phyloP scores from a whole-genome alignment of 148 eudicot species.

The Dianthus caryophyllus region DNA sequence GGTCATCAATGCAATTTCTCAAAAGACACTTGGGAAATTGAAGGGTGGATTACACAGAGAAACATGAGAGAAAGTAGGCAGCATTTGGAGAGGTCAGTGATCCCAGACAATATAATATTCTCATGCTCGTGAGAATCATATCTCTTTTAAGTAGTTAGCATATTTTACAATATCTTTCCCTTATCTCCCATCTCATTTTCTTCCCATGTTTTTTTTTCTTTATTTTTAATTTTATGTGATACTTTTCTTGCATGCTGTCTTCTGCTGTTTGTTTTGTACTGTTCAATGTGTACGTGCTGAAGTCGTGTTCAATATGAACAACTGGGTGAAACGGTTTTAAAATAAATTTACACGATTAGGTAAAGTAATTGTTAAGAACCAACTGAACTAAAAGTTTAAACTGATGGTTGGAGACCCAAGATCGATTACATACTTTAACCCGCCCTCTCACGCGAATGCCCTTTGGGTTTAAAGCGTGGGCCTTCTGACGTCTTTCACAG shows the following conservation, averaged over 20 bases:
- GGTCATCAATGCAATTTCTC: not conserved
- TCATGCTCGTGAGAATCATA: conserved; percentile 25
- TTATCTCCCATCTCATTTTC: conserved; percentile 24
- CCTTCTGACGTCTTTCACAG: too few relatives aligned
- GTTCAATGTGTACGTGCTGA: not conserved
- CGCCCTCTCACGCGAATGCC: too few relatives aligned
- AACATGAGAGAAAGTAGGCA: conserved; percentile 11
- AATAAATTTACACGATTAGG: too few relatives aligned
- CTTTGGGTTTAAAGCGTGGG: too few relatives aligned
- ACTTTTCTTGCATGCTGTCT: conserved; percentile 5
- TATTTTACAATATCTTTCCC: conserved; percentile 33
- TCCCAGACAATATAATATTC: conserved; percentile 23
- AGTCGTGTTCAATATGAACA: not conserved
- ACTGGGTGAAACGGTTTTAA: too few relatives aligned
- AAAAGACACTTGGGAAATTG: conserved; percentile 15
- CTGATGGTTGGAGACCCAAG: too few relatives aligned
- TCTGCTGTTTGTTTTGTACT: conserved; percentile 11
- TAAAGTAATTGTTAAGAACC: too few relatives aligned
- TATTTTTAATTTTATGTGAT: not conserved
- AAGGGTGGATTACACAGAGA: not conserved
- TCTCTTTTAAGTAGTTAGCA: conserved; percentile 9
- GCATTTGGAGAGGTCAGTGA: conserved; percentile 23
- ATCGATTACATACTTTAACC: too few relatives aligned
- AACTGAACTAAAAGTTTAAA: too few relatives aligned
- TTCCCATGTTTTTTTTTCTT: conserved; percentile 2